These are phyloP conservation scores for Microthlaspi erraticum DNA, from an alignment of 345 rosid genomes.

Conservation along the genomic window DNA sequence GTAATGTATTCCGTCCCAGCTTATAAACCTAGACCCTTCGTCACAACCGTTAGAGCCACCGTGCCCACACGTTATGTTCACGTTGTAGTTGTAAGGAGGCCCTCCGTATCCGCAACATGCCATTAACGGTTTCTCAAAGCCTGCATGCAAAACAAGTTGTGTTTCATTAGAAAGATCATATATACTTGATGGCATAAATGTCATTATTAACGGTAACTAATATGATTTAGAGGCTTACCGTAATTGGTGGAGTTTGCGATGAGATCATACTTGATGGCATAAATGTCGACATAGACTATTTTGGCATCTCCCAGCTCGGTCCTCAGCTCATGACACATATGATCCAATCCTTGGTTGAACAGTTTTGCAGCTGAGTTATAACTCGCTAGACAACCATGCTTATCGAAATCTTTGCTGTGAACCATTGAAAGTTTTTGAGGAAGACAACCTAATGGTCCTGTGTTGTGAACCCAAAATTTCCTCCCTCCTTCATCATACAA, in stretches of 20 bases:
- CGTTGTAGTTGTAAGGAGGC: slow-evolving; percentile 79
- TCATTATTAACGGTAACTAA: neutral
- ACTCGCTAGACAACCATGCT: slow-evolving; percentile 58
- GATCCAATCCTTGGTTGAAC: slow-evolving; percentile 63
- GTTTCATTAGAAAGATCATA: too few species aligned
- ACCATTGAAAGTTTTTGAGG: slow-evolving; percentile 77
- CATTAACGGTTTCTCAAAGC: slow-evolving; percentile 72
- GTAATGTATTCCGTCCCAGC: slow-evolving; percentile 85
- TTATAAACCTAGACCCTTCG: slow-evolving; percentile 56
- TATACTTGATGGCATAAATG: neutral
- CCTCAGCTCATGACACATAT: slow-evolving; percentile 55
- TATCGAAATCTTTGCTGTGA: slow-evolving; percentile 53
- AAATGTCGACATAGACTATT: slow-evolving; percentile 71
- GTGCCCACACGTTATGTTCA: slow-evolving; percentile 64
- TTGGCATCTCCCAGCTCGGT: slow-evolving; percentile 56
- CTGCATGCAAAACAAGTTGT: slow-evolving; percentile 44
- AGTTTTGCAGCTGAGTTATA: slow-evolving; percentile 70
- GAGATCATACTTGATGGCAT: slow-evolving; percentile 73
- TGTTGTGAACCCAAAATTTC: slow-evolving; percentile 89
- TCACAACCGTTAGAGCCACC: slow-evolving; percentile 55
- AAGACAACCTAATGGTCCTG: slow-evolving; percentile 89
- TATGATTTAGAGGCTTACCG: slow-evolving; percentile 48
- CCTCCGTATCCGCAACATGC: slow-evolving; percentile 93
- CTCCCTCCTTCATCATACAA: slow-evolving; percentile 71
- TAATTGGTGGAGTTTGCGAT: slow-evolving; percentile 61